Evolutionary conservation across 108 stramenopile species (phyloP).

Genomic region (Skeletonema costatum): DNA sequence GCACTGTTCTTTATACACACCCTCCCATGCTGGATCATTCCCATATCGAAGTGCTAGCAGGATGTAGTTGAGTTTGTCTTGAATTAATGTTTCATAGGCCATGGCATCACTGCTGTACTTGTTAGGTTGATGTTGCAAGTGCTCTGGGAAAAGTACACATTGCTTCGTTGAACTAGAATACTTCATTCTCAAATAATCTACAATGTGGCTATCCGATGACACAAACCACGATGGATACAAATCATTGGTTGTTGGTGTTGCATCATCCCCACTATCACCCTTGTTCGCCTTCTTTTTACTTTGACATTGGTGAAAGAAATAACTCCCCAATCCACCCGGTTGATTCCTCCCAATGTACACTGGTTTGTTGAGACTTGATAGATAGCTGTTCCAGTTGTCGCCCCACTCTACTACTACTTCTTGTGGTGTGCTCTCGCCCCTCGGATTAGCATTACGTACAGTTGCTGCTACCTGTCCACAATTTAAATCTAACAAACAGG

Average conservation of each 20-base stretch:
- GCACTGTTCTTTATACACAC: slow-evolving; percentile 61
- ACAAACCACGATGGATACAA: slow-evolving; percentile 1
- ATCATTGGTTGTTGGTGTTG: background rate
- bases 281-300: background rate
- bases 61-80: slow-evolving; percentile 50
- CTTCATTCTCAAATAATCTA: slow-evolving; percentile 57
- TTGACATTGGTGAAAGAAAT: background rate
- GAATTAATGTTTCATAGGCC: slow-evolving; percentile 40
- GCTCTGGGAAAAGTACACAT: slow-evolving; percentile 33
- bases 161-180: slow-evolving; percentile 1
- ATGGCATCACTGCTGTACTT: slow-evolving; percentile 20
- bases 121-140: slow-evolving; percentile 20
- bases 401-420: background rate
- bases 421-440: background rate
- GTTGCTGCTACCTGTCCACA: background rate
- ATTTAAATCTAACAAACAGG: slow-evolving; percentile 48
- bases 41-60: slow-evolving; percentile 62
- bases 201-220: slow-evolving; percentile 53
- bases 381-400: slow-evolving; percentile 3
- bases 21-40: slow-evolving; percentile 69
- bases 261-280: background rate
- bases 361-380: slow-evolving; percentile 12
- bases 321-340: slow-evolving; percentile 42
- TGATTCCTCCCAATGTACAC: slow-evolving; percentile 62
- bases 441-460: background rate